Base-by-base conservation (phyloP, 2,329 filamentous ascomycete genomes). In the Aspergillus sojae region DNA sequence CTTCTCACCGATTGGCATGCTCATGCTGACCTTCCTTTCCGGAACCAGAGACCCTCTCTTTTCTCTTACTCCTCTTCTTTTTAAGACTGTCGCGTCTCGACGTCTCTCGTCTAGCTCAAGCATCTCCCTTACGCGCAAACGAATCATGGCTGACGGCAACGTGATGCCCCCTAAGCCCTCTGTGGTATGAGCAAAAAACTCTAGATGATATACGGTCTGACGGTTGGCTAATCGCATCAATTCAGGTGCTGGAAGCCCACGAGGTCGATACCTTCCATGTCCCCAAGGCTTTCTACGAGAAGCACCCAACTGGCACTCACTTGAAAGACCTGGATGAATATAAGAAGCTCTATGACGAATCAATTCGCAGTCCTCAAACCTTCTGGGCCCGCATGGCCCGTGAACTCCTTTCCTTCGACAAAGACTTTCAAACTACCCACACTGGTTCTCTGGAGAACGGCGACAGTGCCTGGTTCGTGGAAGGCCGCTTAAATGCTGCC, bases 391-490 rank as follows among this genome's bases (percentile, higher is more conserved):
- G 86, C 69, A 85, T 91, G 78, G 95, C 94, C 57, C 91, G 93
- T 68, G 93, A 98, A 73, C 88, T 97, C 60, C 86, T 99, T 71
- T 89, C 91, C 57, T 99, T 95, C 91, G 89, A 93, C 69, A 87
- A 86, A 70, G 94, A 98, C 76, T 99, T 99, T 81, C 83, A 96
- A 79, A 98, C 94, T 14, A 93, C 96, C 59, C 88, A 88, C 78
- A 87, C 85, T 64, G 95, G 95, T 65, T 89, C 88, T 34, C 87
- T 99, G 62, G 78, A 78, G 59, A 84, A 91, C 67, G 95, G 95
- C 71, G 94, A 99, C 82, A 90, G 86, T 75, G 91, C 93, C 67
- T 99, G 95, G 94, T 99, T 98, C 77, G 81, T 94, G 65, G 95
- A 97, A 83, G 95, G 95, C 70, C 88, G 90, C 73, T 85, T 99